Percentiles rank a stretch among this genome's conserved stretches.
These are phyloP conservation scores for Phytophthora sp. DNA, from an alignment of 352 stramenopile genomes.

Conservation along the genomic window DNA sequence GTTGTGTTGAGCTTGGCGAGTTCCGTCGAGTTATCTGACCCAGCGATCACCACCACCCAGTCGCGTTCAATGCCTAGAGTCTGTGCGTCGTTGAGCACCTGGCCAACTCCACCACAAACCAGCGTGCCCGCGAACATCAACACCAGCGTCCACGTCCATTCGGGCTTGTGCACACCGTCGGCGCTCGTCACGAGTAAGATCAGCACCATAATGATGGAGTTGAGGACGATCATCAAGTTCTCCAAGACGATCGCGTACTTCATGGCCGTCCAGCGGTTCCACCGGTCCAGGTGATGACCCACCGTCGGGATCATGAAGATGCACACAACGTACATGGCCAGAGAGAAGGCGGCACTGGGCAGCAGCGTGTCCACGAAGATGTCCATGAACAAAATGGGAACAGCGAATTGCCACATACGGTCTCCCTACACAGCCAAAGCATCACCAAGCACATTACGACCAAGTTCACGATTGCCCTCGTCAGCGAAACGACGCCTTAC, in stretches of 20 bases:
- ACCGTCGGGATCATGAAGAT: conserved; percentile 76
- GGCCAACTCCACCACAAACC: conserved; percentile 70
- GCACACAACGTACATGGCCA: conserved; percentile 78
- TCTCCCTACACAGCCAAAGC: conserved; percentile 48
- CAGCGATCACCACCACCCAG: conserved; percentile 87
- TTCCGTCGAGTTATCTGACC: conserved; percentile 43
- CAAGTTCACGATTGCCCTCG: no score
- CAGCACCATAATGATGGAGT: conserved; percentile 57
- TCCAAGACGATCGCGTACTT: conserved; percentile 76
- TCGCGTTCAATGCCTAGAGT: conserved; percentile 85
- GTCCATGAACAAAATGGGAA: conserved; percentile 87
- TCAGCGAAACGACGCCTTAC: conserved; percentile 22
- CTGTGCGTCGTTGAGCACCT: conserved; percentile 80
- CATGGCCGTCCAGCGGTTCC: conserved; percentile 75
- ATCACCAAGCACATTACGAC: neutral
- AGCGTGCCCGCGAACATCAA: conserved; percentile 58
- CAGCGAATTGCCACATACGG: conserved; percentile 82
- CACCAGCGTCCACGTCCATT: conserved; percentile 55
- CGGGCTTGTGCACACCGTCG: conserved; percentile 56
- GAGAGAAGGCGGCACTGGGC: conserved; percentile 73
- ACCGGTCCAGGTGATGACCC: conserved; percentile 63
- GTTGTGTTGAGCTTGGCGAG: conserved; percentile 77
- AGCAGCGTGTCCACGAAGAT: conserved; percentile 85
- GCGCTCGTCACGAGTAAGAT: conserved; percentile 75
- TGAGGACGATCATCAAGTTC: conserved; percentile 80